phyloP scores from a whole-genome alignment of 768 basidiomycete genomes.

The Tricholoma furcatifolium region DNA sequence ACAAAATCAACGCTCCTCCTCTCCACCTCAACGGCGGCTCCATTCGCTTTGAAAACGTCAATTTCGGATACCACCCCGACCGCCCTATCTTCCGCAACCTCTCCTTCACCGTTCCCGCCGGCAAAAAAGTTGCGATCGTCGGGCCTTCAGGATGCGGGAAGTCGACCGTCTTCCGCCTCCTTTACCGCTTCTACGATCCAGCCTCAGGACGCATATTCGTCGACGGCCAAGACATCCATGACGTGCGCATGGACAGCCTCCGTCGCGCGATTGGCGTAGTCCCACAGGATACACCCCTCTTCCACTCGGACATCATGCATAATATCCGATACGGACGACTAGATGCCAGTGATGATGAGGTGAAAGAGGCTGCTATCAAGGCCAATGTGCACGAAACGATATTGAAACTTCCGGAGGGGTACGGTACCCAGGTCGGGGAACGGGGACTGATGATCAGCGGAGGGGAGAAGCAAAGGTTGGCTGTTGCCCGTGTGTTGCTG shows the following conservation, averaged over 20 bases:
- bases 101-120: constrained; percentile 90
- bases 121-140: constrained; percentile 96
- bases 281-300: constrained; percentile 96
- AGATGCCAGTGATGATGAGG: constrained; percentile 87
- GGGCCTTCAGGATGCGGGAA: constrained; percentile 98
- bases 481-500: constrained; percentile 87
- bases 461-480: constrained; percentile 96
- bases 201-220: constrained; percentile 75
- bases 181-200: constrained; percentile 94
- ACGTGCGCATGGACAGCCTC: constrained; percentile 69
- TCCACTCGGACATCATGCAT: constrained; percentile 94
- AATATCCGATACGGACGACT: constrained; percentile 93
- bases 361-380: constrained; percentile 75
- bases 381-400: constrained; percentile 89
- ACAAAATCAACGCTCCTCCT: constrained; percentile 64
- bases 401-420: constrained; percentile 78
- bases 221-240: constrained; percentile 84
- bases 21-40: constrained; percentile 76
- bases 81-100: constrained; percentile 89
- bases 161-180: constrained; percentile 91
- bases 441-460: constrained; percentile 97
- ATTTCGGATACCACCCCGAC: constrained; percentile 88
- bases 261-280: constrained; percentile 86
- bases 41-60: constrained; percentile 90
- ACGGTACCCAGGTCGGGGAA: constrained; percentile 91